Evolutionary conservation across 179 eudicot genomes (phyloP).

Genomic region (Nepenthes alata): DNA sequence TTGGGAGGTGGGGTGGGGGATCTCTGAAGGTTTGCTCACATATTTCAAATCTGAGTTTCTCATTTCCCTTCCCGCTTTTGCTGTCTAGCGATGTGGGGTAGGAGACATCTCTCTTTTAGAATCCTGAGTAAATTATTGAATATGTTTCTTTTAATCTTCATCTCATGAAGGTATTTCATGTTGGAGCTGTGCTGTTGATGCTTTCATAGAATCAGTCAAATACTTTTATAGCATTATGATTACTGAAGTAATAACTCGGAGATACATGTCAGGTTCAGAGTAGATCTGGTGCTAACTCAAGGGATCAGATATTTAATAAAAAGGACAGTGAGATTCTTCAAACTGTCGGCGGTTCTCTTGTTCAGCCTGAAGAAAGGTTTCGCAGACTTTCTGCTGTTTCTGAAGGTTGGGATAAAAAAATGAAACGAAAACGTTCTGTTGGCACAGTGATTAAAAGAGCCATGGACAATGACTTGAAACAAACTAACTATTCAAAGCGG

Average conservation of each 20-base stretch:
- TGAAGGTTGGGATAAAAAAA: constrained; percentile 83
- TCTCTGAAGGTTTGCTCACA: no score
- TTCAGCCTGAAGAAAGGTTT: constrained; percentile 55
- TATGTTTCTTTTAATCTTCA: neutral
- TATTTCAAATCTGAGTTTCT: no score
- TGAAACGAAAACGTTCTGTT: constrained; percentile 75
- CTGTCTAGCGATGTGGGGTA: no score
- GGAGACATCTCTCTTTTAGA: no score
- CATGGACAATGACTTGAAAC: constrained; percentile 48
- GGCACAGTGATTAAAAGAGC: constrained; percentile 43
- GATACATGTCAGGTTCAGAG: constrained; percentile 38
- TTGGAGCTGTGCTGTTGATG: neutral
- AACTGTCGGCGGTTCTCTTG: constrained; percentile 31
- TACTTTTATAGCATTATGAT: neutral
- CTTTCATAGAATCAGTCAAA: neutral
- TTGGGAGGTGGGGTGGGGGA: no score
- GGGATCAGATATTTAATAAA: constrained; percentile 20
- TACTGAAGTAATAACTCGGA: constrained; percentile 4
- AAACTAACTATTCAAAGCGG: constrained; percentile 38
- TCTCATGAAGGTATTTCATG: neutral
- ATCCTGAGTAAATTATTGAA: no score
- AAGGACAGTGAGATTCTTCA: constrained; percentile 43
- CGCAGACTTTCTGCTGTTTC: constrained; percentile 64
- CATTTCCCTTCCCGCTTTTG: no score
- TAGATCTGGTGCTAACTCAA: constrained; percentile 29